These are phyloP conservation scores for Petunia hybrid DNA, from an alignment of 305 asterid genomes.

Conservation along the genomic window DNA sequence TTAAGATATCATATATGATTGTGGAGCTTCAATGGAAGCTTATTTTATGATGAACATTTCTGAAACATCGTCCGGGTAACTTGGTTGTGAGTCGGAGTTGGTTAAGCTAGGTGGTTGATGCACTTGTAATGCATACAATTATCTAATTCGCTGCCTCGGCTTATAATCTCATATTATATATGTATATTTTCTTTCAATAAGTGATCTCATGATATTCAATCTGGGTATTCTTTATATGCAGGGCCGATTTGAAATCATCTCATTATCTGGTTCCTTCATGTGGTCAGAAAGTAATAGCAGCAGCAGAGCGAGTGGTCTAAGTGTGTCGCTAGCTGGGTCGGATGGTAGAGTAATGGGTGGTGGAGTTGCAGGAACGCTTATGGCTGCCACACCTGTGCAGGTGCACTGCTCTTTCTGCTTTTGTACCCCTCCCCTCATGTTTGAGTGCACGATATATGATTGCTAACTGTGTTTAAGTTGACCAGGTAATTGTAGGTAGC, in stretches of 20 bases:
- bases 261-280: conserved; percentile 80
- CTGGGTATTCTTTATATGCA: conserved; percentile 40
- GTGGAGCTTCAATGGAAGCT: conserved; percentile 25
- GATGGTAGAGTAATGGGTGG: conserved; percentile 93
- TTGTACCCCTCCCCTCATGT: not conserved
- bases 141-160: not conserved
- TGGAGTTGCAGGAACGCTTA: conserved; percentile 79
- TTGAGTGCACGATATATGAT: not conserved
- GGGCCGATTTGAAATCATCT: conserved; percentile 89
- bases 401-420: conserved; percentile 43
- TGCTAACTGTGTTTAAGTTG: not conserved
- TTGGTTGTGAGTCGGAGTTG: not conserved
- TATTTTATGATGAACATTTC: not conserved
- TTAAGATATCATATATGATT: not conserved
- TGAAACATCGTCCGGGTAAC: not conserved
- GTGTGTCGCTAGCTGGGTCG: conserved; percentile 80
- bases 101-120: conserved; percentile 21
- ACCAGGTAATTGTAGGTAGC: conserved; percentile 89
- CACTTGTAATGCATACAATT: not conserved
- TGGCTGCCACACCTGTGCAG: conserved; percentile 93
- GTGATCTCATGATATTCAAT: conserved; percentile 13
- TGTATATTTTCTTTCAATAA: not conserved
- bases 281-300: conserved; percentile 61
- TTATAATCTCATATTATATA: not conserved
- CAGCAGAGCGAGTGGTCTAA: conserved; percentile 58